phyloP scores from a whole-genome alignment of 345 rosid genomes.

The Heritiera littoralis region DNA sequence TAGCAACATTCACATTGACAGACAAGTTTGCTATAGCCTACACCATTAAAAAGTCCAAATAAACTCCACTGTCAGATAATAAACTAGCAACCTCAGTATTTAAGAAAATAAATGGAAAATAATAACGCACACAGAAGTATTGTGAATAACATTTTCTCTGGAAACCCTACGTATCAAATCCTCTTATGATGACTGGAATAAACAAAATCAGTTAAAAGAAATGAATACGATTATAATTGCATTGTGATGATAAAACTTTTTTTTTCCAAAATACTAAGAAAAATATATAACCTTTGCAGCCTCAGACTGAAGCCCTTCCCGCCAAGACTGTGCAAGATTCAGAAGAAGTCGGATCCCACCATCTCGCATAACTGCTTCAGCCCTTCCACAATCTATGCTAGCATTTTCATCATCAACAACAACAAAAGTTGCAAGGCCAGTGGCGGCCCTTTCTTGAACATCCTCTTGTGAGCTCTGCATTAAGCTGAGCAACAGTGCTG shows the following conservation, averaged over 20 bases:
- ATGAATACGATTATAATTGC: not conserved
- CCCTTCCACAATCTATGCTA: slow-evolving; percentile 78
- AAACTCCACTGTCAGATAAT: slow-evolving; percentile 12
- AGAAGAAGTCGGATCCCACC: slow-evolving; percentile 78
- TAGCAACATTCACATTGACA: slow-evolving; percentile 76
- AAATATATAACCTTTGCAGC: slow-evolving; percentile 65
- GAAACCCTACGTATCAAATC: not conserved
- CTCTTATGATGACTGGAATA: not conserved
- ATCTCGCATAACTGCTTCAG: slow-evolving; percentile 80
- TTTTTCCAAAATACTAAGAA: not conserved
- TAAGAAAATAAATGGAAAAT: slow-evolving; percentile 1
- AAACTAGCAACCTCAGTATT: slow-evolving; percentile 11
- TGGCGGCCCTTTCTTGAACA: slow-evolving; percentile 88
- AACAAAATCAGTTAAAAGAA: not conserved
- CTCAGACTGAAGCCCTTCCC: slow-evolving; percentile 85
- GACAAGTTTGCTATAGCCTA: slow-evolving; percentile 91
- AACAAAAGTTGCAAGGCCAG: slow-evolving; percentile 88
- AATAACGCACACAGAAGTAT: not conserved
- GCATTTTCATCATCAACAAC: slow-evolving; percentile 83
- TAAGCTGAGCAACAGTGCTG: slow-evolving; percentile 60
- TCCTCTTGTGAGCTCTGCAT: slow-evolving; percentile 85
- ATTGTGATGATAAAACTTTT: not conserved
- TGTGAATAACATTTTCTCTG: not conserved
- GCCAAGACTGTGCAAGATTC: slow-evolving; percentile 80
- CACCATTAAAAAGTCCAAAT: slow-evolving; percentile 4